Conservation (phyloP, 179 eudicot genomes). For the Sideroxylon spinosum region DNA sequence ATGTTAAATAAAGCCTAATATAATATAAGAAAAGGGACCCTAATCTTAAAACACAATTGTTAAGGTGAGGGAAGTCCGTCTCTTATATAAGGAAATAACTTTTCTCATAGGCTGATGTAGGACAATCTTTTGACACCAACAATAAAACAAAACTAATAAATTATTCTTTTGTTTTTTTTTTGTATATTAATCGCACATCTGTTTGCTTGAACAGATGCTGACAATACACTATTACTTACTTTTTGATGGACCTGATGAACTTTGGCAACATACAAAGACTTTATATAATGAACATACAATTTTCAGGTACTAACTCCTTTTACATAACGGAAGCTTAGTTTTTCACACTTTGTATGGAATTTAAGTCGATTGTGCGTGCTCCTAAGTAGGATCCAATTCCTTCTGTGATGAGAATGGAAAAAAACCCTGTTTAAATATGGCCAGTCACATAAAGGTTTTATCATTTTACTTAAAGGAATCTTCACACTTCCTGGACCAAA, state of each 20-base stretch:
- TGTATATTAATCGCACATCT: neutral
- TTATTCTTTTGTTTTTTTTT: neutral
- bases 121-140: neutral
- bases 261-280: constrained; percentile 71
- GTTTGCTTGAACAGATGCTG: constrained; percentile 60
- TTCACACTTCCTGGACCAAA: neutral
- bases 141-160: neutral
- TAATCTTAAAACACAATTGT: no score
- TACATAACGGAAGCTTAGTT: neutral
- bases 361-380: neutral
- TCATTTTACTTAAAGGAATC: neutral
- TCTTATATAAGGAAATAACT: no score
- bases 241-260: constrained; percentile 75
- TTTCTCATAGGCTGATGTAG: no score
- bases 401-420: neutral
- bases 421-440: neutral
- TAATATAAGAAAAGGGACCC: no score
- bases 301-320: constrained; percentile 49
- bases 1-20: no score
- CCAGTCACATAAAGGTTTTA: neutral
- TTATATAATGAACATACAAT: constrained; percentile 52
- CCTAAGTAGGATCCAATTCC: neutral
- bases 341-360: neutral
- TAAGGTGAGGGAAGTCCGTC: no score
- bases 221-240: constrained; percentile 86